Base-by-base conservation (phyloP, 164 flowering plant genomes). In the Sextonia rubra region DNA sequence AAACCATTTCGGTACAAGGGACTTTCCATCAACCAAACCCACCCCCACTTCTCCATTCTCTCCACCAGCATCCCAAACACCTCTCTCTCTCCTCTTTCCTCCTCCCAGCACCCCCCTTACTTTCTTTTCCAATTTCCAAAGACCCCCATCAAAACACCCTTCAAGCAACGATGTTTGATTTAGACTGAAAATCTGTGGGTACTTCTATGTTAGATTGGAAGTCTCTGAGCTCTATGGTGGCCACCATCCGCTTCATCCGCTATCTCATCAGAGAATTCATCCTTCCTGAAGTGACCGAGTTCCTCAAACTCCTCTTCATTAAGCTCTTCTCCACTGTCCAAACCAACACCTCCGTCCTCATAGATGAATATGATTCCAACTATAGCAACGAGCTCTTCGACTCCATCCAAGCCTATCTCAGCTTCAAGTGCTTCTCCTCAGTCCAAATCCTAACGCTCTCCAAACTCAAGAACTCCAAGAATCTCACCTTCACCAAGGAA, bases 201-300 rank as follows among this genome's bases (percentile, higher is more conserved):
- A n/a, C n/a, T n/a, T 14, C n/a, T n/a, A n/a, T n/a, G n/a, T 20
- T 77, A 37, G 80, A 80, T 25, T 80, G 83, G 83, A 75, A 80
- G 48, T 80, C 83, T 12, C 27, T 80, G 1, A 76, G 80, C 58
- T 80, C 83, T 27, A 12, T 77, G 1, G 30, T 80, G 2, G 82
- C 82, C 27, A 77, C 82, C 29, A 23, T 77, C 48, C 52, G 77
- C 74, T 75, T 80, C 64, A 23, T 80, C 1, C 58, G 78, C 44
- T 67, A 78, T 3, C 73, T 73, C 2, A 66, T 80, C n/a, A 58
- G 49, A 11, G n/a, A n/a, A n/a, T n/a, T n/a, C n/a, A n/a, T n/a
- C n/a, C n/a, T n/a, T n/a, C n/a, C n/a, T n/a, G n/a, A 77, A 68
- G n/a, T 80, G 11, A 27, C 63, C 69, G 49, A 71, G 12, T 49